Base-by-base conservation (phyloP, 495 filamentous ascomycete genomes). In the Penicillium cinerascens region DNA sequence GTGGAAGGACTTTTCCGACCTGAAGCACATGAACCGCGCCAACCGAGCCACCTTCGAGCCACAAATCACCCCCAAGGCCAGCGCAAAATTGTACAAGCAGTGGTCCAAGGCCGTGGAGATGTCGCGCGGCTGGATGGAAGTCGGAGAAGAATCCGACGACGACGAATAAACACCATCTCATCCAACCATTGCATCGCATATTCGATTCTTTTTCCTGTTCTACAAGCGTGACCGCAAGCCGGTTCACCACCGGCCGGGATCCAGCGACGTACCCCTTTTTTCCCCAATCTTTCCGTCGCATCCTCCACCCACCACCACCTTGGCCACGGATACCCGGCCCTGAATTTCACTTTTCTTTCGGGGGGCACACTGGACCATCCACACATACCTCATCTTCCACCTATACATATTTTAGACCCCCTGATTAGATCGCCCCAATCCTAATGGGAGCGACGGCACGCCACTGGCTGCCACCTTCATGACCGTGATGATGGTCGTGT, bases 71-170 rank as follows among this genome's bases (percentile, higher is more conserved):
- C 58, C 68, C 39, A 78, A 81, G 48, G 73, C 84, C 64, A 85
- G 85, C 38, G 68, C 66, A 13, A 76, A 75, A 64, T 82, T 92
- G 84, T 95, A 91, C 59, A 79, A 75, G 48, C 83, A 83, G 59
- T 97, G 92, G 92, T 78, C 82, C 49, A 84, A 88, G 60, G 92
- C 91, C 2, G 92, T 97, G 11, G 82, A 93, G 65, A 96, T 95
- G 87, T 88, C 88, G 56, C 82, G 82, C 54, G 91, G 92, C 39
- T 96, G 91, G 91, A 72, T 87, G 53, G 73, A 80, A 44, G 69
- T 71, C 21, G 46, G 59, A 23, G 52, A 53, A 4, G 70, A 76
- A 20, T 18, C 17, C 16, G 74, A 78, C 23, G 74, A 78, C 23
- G 68, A 78, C 26, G 66, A 58, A 49, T 60, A 63, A 61, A 61